Base-by-base conservation (phyloP, 2,329 filamentous ascomycete genomes). In the Plenodomus lindquistii region DNA sequence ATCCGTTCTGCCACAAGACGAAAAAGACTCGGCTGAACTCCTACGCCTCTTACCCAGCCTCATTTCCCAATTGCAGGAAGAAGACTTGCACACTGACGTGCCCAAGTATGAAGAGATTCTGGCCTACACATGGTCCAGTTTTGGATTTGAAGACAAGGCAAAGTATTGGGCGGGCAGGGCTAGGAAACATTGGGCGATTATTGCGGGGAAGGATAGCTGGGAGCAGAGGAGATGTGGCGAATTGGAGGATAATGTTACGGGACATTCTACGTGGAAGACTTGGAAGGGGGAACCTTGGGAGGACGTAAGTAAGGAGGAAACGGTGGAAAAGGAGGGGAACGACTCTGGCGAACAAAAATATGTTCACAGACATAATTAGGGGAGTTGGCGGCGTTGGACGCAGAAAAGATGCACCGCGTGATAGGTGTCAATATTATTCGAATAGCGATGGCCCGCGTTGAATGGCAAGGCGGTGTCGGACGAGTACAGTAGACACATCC, bases 91-190 rank as follows among this genome's bases (percentile, higher is more conserved):
- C 15, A 46, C 50, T 13, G 63, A 70, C 18, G 46, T 55, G 3
- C 59, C 65, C 0, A 50, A 50, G 51, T 69, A 63, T 27, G 66
- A 69, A 44, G 68, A 71, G 50, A 67, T 66, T 38, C 45, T 70
- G 1, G 68, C 66, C 13, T 70, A 70, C 41, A 60, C 66, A 17
- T 71, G 59, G 52, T 64, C 57, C 29, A 54, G 54, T 17, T 55
- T 66, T 11, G 64, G 62, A 1, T 52, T 59, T 18, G 62, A 64
- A 35, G 55, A 60, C 21, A 37, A 55, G 10, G 62, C 67, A 24
- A 63, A 55, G 46, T 52, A 66, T 29, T 70, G 65, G 62, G 68
- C 60, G 8, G 56, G 54, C 0, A 49, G 57, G 37, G 64, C 67
- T n/a, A 44, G 48, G 19, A 54, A 50, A 31, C 57, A 60, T 36